Conservation (phyloP, 805 yeast genomes). For the Lachancea sp. region DNA sequence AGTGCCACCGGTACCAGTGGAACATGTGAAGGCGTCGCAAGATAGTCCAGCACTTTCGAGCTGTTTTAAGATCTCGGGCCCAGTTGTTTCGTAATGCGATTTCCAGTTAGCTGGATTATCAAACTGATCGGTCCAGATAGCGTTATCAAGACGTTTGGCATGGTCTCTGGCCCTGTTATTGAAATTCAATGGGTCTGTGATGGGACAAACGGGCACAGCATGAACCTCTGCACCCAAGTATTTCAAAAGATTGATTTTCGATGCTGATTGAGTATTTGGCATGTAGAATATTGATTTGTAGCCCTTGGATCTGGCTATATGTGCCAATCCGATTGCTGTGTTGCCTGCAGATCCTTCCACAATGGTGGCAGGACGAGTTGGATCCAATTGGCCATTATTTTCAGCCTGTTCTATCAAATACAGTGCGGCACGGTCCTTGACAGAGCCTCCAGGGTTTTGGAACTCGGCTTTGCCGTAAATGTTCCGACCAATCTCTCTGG, state of each 20-base stretch:
- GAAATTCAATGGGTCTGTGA: slow-evolving; percentile 73
- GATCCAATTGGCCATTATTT: slow-evolving; percentile 48
- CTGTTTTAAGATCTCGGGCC: slow-evolving; percentile 89
- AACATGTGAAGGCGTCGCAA: slow-evolving; percentile 80
- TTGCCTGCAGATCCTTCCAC: slow-evolving; percentile 95
- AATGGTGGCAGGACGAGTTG: slow-evolving; percentile 66
- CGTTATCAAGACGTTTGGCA: slow-evolving; percentile 68
- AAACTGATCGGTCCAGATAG: slow-evolving; percentile 91
- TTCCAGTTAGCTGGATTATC: slow-evolving; percentile 84
- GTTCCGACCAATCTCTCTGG: slow-evolving; percentile 57
- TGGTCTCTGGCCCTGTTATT: slow-evolving; percentile 83
- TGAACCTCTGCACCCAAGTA: slow-evolving; percentile 79
- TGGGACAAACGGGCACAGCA: slow-evolving; percentile 86
- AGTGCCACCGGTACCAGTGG: slow-evolving; percentile 92
- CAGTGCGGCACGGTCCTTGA: slow-evolving; percentile 85
- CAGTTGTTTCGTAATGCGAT: slow-evolving; percentile 84
- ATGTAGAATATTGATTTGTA: slow-evolving; percentile 81
- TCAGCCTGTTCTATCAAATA: slow-evolving; percentile 77
- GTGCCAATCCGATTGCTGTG: slow-evolving; percentile 91
- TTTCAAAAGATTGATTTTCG: slow-evolving; percentile 67
- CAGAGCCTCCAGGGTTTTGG: slow-evolving; percentile 92
- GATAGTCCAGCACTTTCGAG: slow-evolving; percentile 47
- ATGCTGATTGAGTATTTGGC: slow-evolving; percentile 85
- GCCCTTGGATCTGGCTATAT: slow-evolving; percentile 72
- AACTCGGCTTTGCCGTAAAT: slow-evolving; percentile 87